A percentile compares a stretch with the other conserved stretches of the same genome.
These are phyloP conservation scores for Claviceps monticola DNA, from an alignment of 2,329 filamentous ascomycete genomes.

Conservation along the genomic window DNA sequence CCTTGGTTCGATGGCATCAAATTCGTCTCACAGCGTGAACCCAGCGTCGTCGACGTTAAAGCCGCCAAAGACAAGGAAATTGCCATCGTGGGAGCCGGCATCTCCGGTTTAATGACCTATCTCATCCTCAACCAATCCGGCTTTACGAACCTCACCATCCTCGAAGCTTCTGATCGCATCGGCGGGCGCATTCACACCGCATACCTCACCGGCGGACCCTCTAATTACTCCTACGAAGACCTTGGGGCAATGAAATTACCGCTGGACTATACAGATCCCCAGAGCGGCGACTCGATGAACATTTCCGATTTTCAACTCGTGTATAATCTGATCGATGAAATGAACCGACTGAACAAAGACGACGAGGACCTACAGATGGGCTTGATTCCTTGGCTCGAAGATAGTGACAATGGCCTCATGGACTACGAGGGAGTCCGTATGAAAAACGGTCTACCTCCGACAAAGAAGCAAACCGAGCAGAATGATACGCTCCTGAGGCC, in stretches of 20 bases:
- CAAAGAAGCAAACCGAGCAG: conserved; percentile 29
- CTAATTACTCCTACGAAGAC: conserved; percentile 54
- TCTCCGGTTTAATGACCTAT: conserved; percentile 49
- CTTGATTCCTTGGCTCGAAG: conserved; percentile 50
- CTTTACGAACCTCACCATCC: conserved; percentile 45
- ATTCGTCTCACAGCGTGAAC: conserved; percentile 39
- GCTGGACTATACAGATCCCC: conserved; percentile 32
- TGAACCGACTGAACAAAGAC: conserved; percentile 45
- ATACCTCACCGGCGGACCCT: conserved; percentile 44
- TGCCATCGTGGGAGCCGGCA: conserved; percentile 52
- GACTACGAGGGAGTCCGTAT: conserved; percentile 33
- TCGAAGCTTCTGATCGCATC: conserved; percentile 45
- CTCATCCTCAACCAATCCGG: conserved; percentile 34
- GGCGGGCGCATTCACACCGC: conserved; percentile 51
- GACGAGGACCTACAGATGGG: conserved; percentile 35
- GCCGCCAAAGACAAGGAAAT: conserved; percentile 30
- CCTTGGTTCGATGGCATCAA: conserved; percentile 55
- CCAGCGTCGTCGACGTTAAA: conserved; percentile 20
- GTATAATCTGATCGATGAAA: conserved; percentile 45
- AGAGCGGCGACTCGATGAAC: conserved; percentile 37
- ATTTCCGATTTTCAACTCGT: conserved; percentile 52
- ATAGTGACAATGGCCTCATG: conserved; percentile 37
- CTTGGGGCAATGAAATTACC: conserved; percentile 55
- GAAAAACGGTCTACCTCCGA: conserved; percentile 38
- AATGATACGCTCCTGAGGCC: conserved; percentile 26